Percentiles rank a stretch among this genome's conserved stretches.
These are phyloP conservation scores for Flaveria brownii DNA, from an alignment of 129 eudicot species.

Conservation along the genomic window DNA sequence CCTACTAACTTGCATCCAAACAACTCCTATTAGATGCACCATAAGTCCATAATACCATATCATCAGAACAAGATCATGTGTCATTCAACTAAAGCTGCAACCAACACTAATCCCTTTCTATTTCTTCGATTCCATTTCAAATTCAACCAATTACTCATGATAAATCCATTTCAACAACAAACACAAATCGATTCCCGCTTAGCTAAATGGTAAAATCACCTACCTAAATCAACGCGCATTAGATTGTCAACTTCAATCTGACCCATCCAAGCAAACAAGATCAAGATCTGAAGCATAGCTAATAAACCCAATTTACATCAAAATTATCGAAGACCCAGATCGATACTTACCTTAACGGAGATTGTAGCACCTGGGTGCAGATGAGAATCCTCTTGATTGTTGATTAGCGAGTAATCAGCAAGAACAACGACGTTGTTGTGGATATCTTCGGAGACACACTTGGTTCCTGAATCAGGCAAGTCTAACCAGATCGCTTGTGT, in stretches of 20 bases:
- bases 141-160: not conserved
- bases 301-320: not conserved
- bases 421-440: slow-evolving; percentile 61
- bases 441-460: slow-evolving; percentile 68
- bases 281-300: not conserved
- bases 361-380: slow-evolving; percentile 33
- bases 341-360: slow-evolving; percentile 42
- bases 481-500: slow-evolving; percentile 51
- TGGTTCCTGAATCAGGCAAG: slow-evolving; percentile 56
- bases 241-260: not conserved
- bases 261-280: not conserved
- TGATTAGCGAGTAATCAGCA: slow-evolving; percentile 50
- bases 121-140: not conserved
- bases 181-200: not conserved
- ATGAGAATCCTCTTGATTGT: slow-evolving; percentile 30
- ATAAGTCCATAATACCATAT: not conserved
- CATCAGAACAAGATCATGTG: not conserved
- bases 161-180: not conserved
- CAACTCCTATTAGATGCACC: not conserved
- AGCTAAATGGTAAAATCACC: not conserved
- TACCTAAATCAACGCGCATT: not conserved
- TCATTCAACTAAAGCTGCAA: not conserved
- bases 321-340: not conserved
- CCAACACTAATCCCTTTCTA: not conserved
- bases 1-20: not conserved